Evolutionary conservation across 768 basidiomycete species (phyloP), one percentile per base, ranked within the genome.

Genomic region (Cystoderma amianthinum): DNA sequence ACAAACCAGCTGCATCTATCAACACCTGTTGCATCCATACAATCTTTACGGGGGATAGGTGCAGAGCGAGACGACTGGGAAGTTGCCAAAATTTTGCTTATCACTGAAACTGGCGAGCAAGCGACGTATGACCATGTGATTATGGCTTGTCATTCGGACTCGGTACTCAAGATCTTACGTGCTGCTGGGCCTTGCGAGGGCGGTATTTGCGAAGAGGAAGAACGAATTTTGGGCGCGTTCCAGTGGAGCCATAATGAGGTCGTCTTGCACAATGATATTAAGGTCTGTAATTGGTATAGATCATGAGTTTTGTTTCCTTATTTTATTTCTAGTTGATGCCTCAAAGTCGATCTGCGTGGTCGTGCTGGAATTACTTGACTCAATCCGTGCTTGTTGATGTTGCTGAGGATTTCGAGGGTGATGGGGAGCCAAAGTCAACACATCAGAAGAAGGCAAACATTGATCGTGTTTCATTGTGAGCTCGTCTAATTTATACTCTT

Each of bases 321-420:
- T 16, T 18, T 15, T 38, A 17, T 12, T 19, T 41, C 16, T 10
- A 85, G 82, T 54, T 88, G 11, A 86, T 88, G 83, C 87, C 85
- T 0, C 64, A 63, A 42, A 63, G 64, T 36, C 62, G 72, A 15
- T 47, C 62, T 9, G 82, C 82, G 0, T 88, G 85, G 80, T 80
- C 82, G 0, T 81, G 81, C 48, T 88, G 85, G 85, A 89, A 87
- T 55, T 87, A 84, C 41, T 60, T 15, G 62, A 68, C 44, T n/a
- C 7, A 28, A 28, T 28, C 25, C n/a, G 25, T 7, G 25, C 7
- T 28, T n/a, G 25, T 28, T 7, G 7, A 28, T 28, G n/a, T 28
- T n/a, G 25, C n/a, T 7, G 7, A 28, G 7, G n/a, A 28, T 28
- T 28, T 28, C 25, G n/a, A 28, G 7, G 25, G n/a, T 7, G 7